phyloP scores from a whole-genome alignment of 2,329 filamentous ascomycete species.

The Aureobasidium pullulans region DNA sequence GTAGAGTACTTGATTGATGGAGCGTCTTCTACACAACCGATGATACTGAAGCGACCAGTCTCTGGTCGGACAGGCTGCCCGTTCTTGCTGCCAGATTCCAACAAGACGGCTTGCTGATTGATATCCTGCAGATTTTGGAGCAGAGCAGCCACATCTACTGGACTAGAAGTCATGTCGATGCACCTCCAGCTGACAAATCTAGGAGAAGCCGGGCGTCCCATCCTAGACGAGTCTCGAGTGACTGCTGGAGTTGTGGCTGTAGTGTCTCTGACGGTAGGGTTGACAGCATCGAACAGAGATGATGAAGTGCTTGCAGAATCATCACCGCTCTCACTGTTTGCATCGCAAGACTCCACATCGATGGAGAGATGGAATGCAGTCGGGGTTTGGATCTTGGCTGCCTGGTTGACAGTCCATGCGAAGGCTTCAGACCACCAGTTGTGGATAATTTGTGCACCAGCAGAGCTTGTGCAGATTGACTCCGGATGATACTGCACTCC shows the following conservation, averaged over 20 bases:
- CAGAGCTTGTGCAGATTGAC: slow-evolving; percentile 70
- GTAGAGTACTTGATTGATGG: slow-evolving; percentile 21
- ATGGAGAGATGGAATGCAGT: background rate
- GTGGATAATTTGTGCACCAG: slow-evolving; percentile 55
- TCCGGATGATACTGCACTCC: slow-evolving; percentile 89
- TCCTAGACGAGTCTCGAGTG: slow-evolving; percentile 5
- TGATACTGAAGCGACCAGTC: slow-evolving; percentile 63
- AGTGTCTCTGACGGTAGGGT: slow-evolving; percentile 2
- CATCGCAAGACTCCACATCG: background rate
- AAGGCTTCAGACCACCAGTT: slow-evolving; percentile 68
- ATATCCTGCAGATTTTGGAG: slow-evolving; percentile 30
- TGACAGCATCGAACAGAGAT: slow-evolving; percentile 10
- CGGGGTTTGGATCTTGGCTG: background rate
- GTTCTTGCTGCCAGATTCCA: slow-evolving; percentile 42
- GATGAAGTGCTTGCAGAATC: slow-evolving; percentile 5
- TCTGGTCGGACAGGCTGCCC: slow-evolving; percentile 35
- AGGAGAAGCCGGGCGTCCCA: background rate
- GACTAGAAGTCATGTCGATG: background rate
- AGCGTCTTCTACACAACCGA: slow-evolving; percentile 57
- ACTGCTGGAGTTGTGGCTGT: slow-evolving; percentile 4
- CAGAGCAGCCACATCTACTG: slow-evolving; percentile 29
- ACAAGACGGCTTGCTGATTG: slow-evolving; percentile 33
- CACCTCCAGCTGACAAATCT: background rate
- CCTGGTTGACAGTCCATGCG: background rate
- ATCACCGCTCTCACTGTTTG: background rate